These are phyloP conservation scores for Rhodotorula sp. DNA, from an alignment of 1,284 basidiomycete species.

Conservation along the genomic window DNA sequence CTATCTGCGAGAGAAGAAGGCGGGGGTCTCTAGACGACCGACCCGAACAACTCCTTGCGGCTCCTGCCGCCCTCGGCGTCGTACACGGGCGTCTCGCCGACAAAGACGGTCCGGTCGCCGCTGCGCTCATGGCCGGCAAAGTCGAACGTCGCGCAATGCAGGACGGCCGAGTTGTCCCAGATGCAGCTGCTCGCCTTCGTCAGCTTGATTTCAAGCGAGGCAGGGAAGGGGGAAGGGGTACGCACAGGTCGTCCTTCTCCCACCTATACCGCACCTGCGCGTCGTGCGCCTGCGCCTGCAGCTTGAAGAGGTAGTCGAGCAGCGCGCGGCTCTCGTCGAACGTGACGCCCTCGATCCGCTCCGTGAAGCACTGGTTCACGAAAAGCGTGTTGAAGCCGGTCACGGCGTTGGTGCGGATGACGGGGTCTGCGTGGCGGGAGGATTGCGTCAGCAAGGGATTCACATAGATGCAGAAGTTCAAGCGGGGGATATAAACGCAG, in stretches of 20 bases:
- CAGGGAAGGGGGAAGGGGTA: too few species aligned
- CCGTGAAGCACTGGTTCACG: conserved; percentile 67
- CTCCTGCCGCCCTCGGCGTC: conserved; percentile 58
- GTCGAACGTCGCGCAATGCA: conserved; percentile 54
- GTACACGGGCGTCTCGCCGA: conserved; percentile 66
- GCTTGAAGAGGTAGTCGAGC: conserved; percentile 57
- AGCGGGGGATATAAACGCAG: neutral
- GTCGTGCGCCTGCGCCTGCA: conserved; percentile 44
- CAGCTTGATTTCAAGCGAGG: too few species aligned
- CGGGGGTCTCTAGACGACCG: conserved; percentile 8
- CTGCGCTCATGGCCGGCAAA: conserved; percentile 57
- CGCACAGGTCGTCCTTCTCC: conserved; percentile 49
- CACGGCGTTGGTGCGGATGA: conserved; percentile 58
- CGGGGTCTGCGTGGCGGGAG: conserved; percentile 7
- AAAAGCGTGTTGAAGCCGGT: conserved; percentile 68
- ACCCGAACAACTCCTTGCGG: conserved; percentile 56
- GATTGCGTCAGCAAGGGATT: neutral
- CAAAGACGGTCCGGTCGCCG: conserved; percentile 64
- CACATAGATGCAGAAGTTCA: too few species aligned
- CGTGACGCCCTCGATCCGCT: conserved; percentile 63
- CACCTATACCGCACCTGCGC: conserved; percentile 51
- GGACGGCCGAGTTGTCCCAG: conserved; percentile 58
- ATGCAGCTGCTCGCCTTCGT: conserved; percentile 38
- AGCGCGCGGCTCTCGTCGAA: conserved; percentile 62
- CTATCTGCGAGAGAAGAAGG: neutral